These are phyloP conservation scores for Rauvolfia tetraphylla DNA, from an alignment of 257 asterid species.

Conservation along the genomic window DNA sequence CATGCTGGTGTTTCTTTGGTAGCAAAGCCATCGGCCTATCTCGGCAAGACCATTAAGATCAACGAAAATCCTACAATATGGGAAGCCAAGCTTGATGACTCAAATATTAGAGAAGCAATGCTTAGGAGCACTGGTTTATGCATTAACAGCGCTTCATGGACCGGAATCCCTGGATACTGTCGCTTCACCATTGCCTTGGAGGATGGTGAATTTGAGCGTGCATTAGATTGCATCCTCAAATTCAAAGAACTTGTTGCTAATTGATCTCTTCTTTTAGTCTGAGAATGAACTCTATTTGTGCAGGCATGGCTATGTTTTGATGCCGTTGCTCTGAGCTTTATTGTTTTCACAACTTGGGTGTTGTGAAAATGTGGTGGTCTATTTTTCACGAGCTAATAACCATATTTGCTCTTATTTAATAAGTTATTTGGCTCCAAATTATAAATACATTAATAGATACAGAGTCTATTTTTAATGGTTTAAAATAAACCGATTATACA, in stretches of 20 bases:
- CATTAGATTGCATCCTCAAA: slow-evolving; percentile 64
- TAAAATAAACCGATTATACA: too few relatives aligned
- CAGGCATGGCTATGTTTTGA: not conserved
- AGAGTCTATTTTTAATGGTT: too few relatives aligned
- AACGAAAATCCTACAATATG: slow-evolving; percentile 24
- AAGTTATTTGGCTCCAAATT: too few relatives aligned
- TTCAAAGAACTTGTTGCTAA: slow-evolving; percentile 51
- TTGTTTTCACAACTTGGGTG: slow-evolving; percentile 39
- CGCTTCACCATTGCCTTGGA: slow-evolving; percentile 84
- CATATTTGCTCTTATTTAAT: not conserved
- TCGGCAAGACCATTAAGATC: slow-evolving; percentile 59
- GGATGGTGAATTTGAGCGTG: slow-evolving; percentile 68
- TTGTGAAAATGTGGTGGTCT: slow-evolving; percentile 18
- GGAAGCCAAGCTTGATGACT: slow-evolving; percentile 57
- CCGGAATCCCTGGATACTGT: slow-evolving; percentile 86
- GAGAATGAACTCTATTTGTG: not conserved
- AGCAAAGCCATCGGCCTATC: slow-evolving; percentile 74
- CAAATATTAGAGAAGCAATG: slow-evolving; percentile 85
- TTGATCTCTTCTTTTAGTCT: not conserved
- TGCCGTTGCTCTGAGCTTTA: not conserved
- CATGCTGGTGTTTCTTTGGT: slow-evolving; percentile 71
- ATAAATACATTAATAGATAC: too few relatives aligned
- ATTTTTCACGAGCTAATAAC: not conserved
- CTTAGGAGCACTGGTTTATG: slow-evolving; percentile 72
- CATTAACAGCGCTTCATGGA: slow-evolving; percentile 88